Conservation (phyloP, 2,329 filamentous ascomycete genomes). For the Fusarium verticillioides region DNA sequence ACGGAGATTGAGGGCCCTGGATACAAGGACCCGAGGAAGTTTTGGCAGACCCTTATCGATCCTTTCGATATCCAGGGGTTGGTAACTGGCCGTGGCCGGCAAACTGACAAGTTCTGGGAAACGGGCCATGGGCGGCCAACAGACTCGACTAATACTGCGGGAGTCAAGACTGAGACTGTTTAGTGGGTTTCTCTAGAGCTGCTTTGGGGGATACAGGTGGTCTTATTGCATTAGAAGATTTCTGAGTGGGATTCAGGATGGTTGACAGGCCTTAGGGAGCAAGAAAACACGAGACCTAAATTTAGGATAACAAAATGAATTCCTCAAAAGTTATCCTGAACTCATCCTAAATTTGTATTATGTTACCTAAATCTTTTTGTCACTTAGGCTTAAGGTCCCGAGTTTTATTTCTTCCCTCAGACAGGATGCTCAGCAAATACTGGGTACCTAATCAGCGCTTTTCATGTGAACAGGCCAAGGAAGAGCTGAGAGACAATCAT, state of each 20-base stretch:
- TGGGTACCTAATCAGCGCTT: background rate
- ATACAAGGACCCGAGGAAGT: slow-evolving; percentile 59
- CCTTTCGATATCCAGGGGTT: slow-evolving; percentile 54
- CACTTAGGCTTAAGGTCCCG: too few relatives aligned
- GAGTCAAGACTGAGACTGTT: slow-evolving; percentile 11
- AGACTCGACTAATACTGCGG: background rate
- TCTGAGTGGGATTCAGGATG: background rate
- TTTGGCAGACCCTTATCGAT: slow-evolving; percentile 55
- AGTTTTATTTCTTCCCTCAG: too few relatives aligned
- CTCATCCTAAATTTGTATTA: too few relatives aligned
- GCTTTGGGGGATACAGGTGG: background rate
- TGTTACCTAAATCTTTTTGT: too few relatives aligned
- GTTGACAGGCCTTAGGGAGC: too few relatives aligned
- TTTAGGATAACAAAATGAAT: too few relatives aligned
- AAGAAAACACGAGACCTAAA: too few relatives aligned
- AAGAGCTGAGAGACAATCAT: background rate
- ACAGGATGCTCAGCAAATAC: background rate
- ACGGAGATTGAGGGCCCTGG: slow-evolving; percentile 62
- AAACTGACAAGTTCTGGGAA: slow-evolving; percentile 53
- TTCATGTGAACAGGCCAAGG: background rate
- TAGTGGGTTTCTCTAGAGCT: background rate
- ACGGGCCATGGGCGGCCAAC: background rate
- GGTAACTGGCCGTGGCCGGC: slow-evolving; percentile 46
- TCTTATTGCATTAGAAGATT: too few relatives aligned
- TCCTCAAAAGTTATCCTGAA: too few relatives aligned